These are phyloP conservation scores for Didymella pomorum DNA, from an alignment of 2,329 filamentous ascomycete genomes.

Conservation along the genomic window DNA sequence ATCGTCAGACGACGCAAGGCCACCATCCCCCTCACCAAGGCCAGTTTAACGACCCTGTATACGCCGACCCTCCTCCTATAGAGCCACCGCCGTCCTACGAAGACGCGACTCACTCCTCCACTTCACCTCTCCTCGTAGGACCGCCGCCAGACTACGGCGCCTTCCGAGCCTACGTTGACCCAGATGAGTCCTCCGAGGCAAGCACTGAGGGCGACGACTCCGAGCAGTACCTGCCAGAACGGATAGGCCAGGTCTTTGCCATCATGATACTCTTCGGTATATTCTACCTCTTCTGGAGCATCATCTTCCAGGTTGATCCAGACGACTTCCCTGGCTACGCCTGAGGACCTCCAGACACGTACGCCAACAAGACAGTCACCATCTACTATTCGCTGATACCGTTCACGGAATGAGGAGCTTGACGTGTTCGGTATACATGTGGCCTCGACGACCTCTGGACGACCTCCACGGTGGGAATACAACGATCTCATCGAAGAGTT, in stretches of 20 bases:
- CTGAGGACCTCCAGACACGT: background rate
- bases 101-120: constrained; percentile 37
- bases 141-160: constrained; percentile 44
- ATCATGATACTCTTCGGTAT: constrained; percentile 39
- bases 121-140: constrained; percentile 41
- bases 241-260: constrained; percentile 40
- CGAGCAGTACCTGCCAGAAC: constrained; percentile 38
- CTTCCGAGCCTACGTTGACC: constrained; percentile 37
- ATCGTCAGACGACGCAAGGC: constrained; percentile 18
- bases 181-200: constrained; percentile 40
- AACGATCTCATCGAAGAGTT: background rate
- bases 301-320: constrained; percentile 34
- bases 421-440: background rate
- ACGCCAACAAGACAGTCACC: background rate
- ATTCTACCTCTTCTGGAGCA: constrained; percentile 43
- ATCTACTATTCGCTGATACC: background rate
- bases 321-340: background rate
- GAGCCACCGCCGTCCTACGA: constrained; percentile 48
- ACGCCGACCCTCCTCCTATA: constrained; percentile 25
- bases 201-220: constrained; percentile 40
- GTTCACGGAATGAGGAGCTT: background rate
- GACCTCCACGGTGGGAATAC: background rate
- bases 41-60: constrained; percentile 14
- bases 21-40: constrained; percentile 26
- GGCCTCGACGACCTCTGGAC: background rate